These are phyloP conservation scores for Apophysomyces ossiformis DNA, from an alignment of 371 early-diverging fungal genomes.

Conservation along the genomic window DNA sequence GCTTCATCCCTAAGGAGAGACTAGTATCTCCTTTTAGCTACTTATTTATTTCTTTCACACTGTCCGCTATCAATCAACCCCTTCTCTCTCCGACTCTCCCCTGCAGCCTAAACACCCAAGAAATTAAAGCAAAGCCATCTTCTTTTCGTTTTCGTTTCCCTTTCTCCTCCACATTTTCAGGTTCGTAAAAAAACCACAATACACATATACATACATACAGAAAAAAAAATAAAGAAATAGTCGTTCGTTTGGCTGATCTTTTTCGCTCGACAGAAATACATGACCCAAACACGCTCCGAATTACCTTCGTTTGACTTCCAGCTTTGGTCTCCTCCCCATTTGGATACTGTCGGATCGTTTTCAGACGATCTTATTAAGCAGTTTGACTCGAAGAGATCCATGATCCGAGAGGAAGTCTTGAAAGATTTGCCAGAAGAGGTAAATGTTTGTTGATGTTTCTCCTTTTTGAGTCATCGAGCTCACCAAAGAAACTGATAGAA, in stretches of 20 bases:
- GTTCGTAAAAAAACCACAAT: slow-evolving; percentile 9
- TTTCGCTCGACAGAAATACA: background rate
- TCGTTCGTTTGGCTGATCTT: slow-evolving; percentile 11
- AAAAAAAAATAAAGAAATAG: too few relatives aligned
- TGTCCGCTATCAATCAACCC: background rate
- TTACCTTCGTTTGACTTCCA: slow-evolving; percentile 16
- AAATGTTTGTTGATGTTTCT: background rate
- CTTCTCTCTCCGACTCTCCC: background rate
- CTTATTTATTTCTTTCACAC: slow-evolving; percentile 1
- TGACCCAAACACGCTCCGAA: slow-evolving; percentile 15
- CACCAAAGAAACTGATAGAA: background rate
- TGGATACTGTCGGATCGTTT: slow-evolving; percentile 13
- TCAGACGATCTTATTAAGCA: slow-evolving; percentile 19
- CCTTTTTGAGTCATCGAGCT: background rate
- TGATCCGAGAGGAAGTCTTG: slow-evolving; percentile 2
- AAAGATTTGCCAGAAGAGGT: background rate
- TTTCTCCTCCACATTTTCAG: slow-evolving; percentile 3
- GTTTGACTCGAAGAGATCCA: slow-evolving; percentile 17
- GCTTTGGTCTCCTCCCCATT: slow-evolving; percentile 5
- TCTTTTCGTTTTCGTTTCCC: background rate
- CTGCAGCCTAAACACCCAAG: background rate
- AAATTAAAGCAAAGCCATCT: background rate
- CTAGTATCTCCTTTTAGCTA: slow-evolving; percentile 4
- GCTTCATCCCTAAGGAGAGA: background rate
- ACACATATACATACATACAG: too few relatives aligned